Conservation (phyloP, 371 early-diverging fungal species). For the Mucor piriformis region DNA sequence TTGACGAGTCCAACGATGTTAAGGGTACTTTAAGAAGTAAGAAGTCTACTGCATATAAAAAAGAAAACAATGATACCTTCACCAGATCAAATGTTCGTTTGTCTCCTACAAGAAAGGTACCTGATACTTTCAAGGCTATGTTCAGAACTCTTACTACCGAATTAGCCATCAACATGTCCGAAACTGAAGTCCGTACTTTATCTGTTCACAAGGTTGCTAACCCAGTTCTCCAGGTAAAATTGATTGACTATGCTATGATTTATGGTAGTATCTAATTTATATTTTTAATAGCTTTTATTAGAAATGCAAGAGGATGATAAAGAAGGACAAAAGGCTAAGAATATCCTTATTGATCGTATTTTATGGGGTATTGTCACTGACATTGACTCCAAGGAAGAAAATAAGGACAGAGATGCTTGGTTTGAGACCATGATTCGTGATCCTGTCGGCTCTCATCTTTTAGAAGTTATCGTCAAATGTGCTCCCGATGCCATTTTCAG, state of each 20-base stretch:
- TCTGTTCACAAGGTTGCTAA: constrained; percentile 73
- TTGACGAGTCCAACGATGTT: constrained; percentile 57
- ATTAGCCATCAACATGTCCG: constrained; percentile 56
- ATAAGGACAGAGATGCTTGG: constrained; percentile 56
- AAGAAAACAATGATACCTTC: constrained; percentile 60
- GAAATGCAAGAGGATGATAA: constrained; percentile 58
- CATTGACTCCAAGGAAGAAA: constrained; percentile 33
- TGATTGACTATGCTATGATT: neutral
- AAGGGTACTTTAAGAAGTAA: constrained; percentile 64
- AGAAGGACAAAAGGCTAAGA: constrained; percentile 49
- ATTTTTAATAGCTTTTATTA: constrained; percentile 43
- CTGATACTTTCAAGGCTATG: constrained; percentile 60
- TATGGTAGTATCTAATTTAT: neutral
- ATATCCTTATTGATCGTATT: constrained; percentile 64
- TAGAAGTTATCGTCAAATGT: constrained; percentile 63
- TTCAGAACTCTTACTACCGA: constrained; percentile 60
- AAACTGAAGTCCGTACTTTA: constrained; percentile 61
- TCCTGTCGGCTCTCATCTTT: constrained; percentile 68
- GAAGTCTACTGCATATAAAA: constrained; percentile 68
- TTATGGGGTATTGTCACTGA: constrained; percentile 66
- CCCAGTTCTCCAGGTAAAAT: constrained; percentile 75
- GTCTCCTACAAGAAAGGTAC: constrained; percentile 57
- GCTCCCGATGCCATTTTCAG: constrained; percentile 64
- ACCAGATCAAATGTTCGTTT: constrained; percentile 34
- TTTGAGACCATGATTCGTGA: constrained; percentile 64